Evolutionary conservation across 139 green algal genomes (phyloP).

Genomic region (Tetradesmus lagerheimii): DNA sequence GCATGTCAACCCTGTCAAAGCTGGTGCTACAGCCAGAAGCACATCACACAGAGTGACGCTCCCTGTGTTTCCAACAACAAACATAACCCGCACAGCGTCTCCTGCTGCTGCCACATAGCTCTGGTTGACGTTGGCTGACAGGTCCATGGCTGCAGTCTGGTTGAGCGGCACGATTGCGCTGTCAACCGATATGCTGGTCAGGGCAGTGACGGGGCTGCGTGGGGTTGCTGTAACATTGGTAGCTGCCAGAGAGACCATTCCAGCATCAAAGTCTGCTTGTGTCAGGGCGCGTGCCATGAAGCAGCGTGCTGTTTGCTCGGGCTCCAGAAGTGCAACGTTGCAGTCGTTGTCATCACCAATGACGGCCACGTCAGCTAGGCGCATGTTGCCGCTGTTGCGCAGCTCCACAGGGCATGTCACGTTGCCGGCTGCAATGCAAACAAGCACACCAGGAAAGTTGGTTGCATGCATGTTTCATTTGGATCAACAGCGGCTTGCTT

Average conservation of each 20-base stretch:
- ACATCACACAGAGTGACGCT: neutral
- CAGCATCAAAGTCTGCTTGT: constrained; percentile 2
- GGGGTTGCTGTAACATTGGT: neutral
- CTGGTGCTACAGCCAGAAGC: neutral
- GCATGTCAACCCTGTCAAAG: neutral
- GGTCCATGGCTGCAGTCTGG: constrained; percentile 11
- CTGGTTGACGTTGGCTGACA: neutral
- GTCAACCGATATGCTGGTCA: neutral
- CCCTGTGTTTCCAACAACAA: constrained; percentile 4
- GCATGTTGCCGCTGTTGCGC: constrained; percentile 14
- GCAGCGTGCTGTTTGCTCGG: neutral
- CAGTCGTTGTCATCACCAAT: constrained; percentile 3
- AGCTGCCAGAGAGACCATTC: neutral
- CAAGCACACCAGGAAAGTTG: no score
- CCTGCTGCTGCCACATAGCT: neutral
- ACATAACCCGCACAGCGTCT: neutral
- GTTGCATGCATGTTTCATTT: no score
- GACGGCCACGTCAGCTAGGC: neutral
- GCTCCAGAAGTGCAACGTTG: neutral
- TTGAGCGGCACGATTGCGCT: constrained; percentile 1
- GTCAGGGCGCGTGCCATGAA: neutral
- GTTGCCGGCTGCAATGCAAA: constrained; percentile 19
- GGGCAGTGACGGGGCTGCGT: neutral
- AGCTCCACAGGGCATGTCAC: neutral
- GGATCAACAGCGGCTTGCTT: no score